Evolutionary conservation across 2,329 filamentous ascomycete species (phyloP).

Genomic region (Thielaviopsis euricoi): DNA sequence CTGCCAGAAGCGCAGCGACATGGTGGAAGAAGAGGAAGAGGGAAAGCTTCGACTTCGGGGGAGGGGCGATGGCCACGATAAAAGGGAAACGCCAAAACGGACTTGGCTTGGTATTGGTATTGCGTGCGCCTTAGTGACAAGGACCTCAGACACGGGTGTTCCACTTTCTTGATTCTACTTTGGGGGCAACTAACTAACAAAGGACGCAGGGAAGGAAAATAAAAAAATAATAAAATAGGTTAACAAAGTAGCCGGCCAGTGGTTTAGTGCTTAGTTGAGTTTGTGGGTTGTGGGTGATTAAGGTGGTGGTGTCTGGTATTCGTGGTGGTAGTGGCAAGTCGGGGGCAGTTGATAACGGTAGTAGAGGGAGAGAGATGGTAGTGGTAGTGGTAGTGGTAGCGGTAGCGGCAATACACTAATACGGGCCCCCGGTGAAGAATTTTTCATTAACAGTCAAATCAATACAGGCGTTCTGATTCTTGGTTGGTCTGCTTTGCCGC

Average conservation of each 20-base stretch:
- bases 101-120: conserved; percentile 3
- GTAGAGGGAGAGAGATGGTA: too few relatives aligned
- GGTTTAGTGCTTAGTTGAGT: neutral
- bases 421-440: neutral
- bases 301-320: too few relatives aligned
- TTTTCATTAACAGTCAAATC: neutral
- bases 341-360: too few relatives aligned
- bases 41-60: conserved; percentile 7
- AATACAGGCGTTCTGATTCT: neutral
- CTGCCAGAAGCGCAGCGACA: conserved; percentile 16
- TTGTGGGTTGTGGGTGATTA: too few relatives aligned
- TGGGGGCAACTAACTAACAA: neutral
- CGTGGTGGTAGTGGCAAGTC: too few relatives aligned
- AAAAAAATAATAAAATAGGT: neutral
- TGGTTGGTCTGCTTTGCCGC: neutral
- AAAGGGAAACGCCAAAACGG: conserved; percentile 9
- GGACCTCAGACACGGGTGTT: neutral
- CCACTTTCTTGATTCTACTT: neutral
- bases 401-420: neutral
- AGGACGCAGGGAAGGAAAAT: neutral
- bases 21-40: conserved; percentile 14
- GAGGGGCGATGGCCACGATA: conserved; percentile 4
- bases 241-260: neutral
- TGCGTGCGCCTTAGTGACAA: neutral
- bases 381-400: neutral